Evolutionary conservation across 768 basidiomycete genomes (phyloP).

Genomic region (Chlorophyllum brunneum): DNA sequence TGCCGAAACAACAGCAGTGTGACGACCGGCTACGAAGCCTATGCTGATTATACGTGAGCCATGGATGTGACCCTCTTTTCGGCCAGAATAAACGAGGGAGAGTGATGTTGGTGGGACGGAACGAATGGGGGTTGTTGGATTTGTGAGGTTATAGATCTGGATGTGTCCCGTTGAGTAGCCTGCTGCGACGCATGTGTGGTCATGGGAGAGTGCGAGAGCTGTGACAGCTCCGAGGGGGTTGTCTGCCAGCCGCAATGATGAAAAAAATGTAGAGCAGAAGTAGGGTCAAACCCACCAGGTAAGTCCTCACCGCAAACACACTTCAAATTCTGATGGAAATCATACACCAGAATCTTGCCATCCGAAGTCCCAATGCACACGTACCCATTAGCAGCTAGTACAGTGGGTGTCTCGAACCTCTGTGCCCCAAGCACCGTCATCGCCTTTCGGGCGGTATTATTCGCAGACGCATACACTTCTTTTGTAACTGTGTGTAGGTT

Average conservation of each 20-base stretch:
- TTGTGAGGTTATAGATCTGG: slow-evolving; percentile 78
- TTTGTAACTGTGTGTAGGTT: slow-evolving; percentile 55
- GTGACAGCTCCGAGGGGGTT: slow-evolving; percentile 72
- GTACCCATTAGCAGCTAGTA: slow-evolving; percentile 79
- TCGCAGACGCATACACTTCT: slow-evolving; percentile 39
- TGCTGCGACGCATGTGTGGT: slow-evolving; percentile 88
- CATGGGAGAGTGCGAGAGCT: slow-evolving; percentile 87
- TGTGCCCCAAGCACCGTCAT: slow-evolving; percentile 58
- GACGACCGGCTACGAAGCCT: slow-evolving; percentile 85
- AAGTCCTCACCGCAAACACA: slow-evolving; percentile 73
- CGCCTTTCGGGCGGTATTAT: slow-evolving; percentile 51
- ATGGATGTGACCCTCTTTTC: slow-evolving; percentile 81
- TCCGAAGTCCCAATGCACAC: slow-evolving; percentile 85
- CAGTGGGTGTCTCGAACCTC: slow-evolving; percentile 65
- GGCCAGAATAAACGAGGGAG: slow-evolving; percentile 63
- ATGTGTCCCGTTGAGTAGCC: slow-evolving; percentile 86
- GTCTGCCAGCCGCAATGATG: slow-evolving; percentile 34
- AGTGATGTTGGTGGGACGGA: slow-evolving; percentile 67
- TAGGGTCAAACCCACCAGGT: slow-evolving; percentile 42
- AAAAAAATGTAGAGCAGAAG: neutral
- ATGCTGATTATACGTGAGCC: slow-evolving; percentile 79
- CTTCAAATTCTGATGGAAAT: slow-evolving; percentile 83
- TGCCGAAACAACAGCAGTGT: slow-evolving; percentile 88
- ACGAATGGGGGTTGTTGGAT: slow-evolving; percentile 64
- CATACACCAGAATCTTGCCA: slow-evolving; percentile 80